These are phyloP conservation scores for Suillus decipiens DNA, from an alignment of 768 basidiomycete genomes.

Conservation along the genomic window DNA sequence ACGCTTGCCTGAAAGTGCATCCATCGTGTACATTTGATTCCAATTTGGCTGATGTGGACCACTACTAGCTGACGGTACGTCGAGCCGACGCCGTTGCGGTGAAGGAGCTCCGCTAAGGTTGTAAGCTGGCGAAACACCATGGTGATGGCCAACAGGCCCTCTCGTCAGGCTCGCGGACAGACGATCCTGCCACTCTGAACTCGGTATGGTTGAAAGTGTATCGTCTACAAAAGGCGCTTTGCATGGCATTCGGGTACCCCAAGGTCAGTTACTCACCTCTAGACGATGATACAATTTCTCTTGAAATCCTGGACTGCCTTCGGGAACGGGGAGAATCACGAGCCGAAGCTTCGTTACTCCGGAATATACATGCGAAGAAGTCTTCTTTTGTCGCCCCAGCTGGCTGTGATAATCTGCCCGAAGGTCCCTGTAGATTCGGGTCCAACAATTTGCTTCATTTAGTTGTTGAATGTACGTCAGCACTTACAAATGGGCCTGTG, in stretches of 20 bases:
- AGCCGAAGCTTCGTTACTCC: constrained; percentile 51
- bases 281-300: constrained; percentile 78
- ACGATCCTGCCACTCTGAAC: constrained; percentile 78
- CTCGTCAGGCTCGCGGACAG: constrained; percentile 57
- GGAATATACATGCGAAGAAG: constrained; percentile 73
- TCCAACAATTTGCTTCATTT: constrained; percentile 12
- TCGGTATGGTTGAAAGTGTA: constrained; percentile 62
- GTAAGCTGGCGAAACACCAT: constrained; percentile 23
- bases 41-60: constrained; percentile 43
- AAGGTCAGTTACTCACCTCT: constrained; percentile 42
- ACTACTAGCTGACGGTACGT: constrained; percentile 20
- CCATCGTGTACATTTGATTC: constrained; percentile 63
- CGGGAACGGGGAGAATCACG: constrained; percentile 63
- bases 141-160: constrained; percentile 14
- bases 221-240: constrained; percentile 42
- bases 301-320: constrained; percentile 73
- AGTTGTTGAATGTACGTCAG: background rate
- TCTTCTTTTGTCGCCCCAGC: constrained; percentile 72
- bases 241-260: constrained; percentile 12
- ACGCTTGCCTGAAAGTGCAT: constrained; percentile 35
- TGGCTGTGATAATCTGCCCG: constrained; percentile 62
- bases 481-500: constrained; percentile 69
- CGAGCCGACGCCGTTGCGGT: constrained; percentile 49
- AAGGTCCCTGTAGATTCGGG: constrained; percentile 54
- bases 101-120: constrained; percentile 37